Conservation (phyloP, 2,329 filamentous ascomycete species). For the Ascochyta clinopodiicola region DNA sequence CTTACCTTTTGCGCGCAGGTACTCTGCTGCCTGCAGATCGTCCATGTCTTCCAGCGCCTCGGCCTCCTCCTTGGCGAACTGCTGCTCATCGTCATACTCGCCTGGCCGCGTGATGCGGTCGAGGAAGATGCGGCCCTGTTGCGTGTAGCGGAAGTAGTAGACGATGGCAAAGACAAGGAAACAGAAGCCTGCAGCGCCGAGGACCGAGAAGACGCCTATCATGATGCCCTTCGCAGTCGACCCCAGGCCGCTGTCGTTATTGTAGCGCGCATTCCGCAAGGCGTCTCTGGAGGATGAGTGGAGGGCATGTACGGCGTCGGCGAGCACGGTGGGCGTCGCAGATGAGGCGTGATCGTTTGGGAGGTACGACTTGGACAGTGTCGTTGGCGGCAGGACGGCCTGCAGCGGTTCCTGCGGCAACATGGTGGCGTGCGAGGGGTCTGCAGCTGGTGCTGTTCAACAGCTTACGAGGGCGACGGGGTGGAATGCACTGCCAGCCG, state of each 20-base stretch:
- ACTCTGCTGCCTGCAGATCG: slow-evolving; percentile 87
- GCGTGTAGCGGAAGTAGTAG: slow-evolving; percentile 93
- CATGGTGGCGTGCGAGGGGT: slow-evolving; percentile 31
- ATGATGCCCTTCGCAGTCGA: slow-evolving; percentile 79
- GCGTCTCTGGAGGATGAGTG: slow-evolving; percentile 29
- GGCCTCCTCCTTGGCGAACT: slow-evolving; percentile 90
- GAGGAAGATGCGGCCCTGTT: slow-evolving; percentile 85
- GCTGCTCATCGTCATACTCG: slow-evolving; percentile 97
- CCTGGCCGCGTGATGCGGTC: slow-evolving; percentile 92
- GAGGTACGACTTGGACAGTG: slow-evolving; percentile 40
- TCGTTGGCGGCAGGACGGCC: slow-evolving; percentile 39
- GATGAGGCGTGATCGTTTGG: slow-evolving; percentile 32
- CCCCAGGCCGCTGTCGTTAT: slow-evolving; percentile 43
- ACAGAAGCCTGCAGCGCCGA: slow-evolving; percentile 87
- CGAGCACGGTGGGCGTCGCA: slow-evolving; percentile 30
- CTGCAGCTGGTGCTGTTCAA: slow-evolving; percentile 8
- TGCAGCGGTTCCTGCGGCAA: slow-evolving; percentile 40
- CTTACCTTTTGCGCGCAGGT: slow-evolving; percentile 91
- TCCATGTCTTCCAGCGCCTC: slow-evolving; percentile 96
- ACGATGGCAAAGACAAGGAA: slow-evolving; percentile 79
- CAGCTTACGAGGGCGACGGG: slow-evolving; percentile 1
- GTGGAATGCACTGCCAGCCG: slow-evolving; percentile 20
- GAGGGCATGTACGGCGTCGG: slow-evolving; percentile 22
- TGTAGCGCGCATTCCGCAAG: slow-evolving; percentile 34
- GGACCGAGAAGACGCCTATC: slow-evolving; percentile 92